Percentiles rank a stretch among this genome's conserved stretches.
Evolutionary conservation across 2,329 filamentous ascomycete species (phyloP).

Genomic region (Canariomyces notabilis): DNA sequence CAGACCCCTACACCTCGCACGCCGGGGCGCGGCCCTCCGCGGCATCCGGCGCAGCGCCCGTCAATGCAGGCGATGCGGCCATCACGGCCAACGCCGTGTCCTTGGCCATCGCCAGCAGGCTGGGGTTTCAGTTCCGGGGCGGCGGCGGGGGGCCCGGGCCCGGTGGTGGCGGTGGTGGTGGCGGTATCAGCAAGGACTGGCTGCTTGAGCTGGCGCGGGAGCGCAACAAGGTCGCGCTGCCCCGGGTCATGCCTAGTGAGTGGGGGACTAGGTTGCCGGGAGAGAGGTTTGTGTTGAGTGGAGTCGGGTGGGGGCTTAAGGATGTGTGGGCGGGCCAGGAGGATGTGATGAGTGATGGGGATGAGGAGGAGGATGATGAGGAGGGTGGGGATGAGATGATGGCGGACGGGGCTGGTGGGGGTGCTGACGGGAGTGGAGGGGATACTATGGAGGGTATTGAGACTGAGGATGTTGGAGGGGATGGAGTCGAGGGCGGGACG

Average conservation of each 20-base stretch:
- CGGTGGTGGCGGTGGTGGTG: constrained; percentile 37
- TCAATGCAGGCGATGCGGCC: constrained; percentile 45
- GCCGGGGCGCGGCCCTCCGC: constrained; percentile 50
- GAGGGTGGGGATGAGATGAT: constrained; percentile 38
- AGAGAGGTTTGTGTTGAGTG: constrained; percentile 64
- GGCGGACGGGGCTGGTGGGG: constrained; percentile 46
- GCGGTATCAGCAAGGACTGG: constrained; percentile 64
- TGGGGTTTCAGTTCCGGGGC: constrained; percentile 64
- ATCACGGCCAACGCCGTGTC: constrained; percentile 63
- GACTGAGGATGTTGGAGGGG: constrained; percentile 50
- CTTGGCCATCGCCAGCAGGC: constrained; percentile 64
- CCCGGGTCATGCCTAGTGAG: constrained; percentile 57
- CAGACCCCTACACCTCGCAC: constrained; percentile 61
- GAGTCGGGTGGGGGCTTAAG: constrained; percentile 59
- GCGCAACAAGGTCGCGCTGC: constrained; percentile 62
- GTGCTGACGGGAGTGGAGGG: constrained; percentile 33
- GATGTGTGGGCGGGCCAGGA: constrained; percentile 49
- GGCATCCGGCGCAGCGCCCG: constrained; percentile 43
- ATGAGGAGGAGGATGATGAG: constrained; percentile 38
- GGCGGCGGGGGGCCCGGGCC: constrained; percentile 37
- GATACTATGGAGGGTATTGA: constrained; percentile 47
- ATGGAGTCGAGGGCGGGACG: constrained; percentile 49
- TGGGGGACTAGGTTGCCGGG: constrained; percentile 64
- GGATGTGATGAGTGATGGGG: constrained; percentile 35
- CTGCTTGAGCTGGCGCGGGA: constrained; percentile 69